phyloP scores from a whole-genome alignment of 305 asterid genomes.

The Fraxinus velutina region DNA sequence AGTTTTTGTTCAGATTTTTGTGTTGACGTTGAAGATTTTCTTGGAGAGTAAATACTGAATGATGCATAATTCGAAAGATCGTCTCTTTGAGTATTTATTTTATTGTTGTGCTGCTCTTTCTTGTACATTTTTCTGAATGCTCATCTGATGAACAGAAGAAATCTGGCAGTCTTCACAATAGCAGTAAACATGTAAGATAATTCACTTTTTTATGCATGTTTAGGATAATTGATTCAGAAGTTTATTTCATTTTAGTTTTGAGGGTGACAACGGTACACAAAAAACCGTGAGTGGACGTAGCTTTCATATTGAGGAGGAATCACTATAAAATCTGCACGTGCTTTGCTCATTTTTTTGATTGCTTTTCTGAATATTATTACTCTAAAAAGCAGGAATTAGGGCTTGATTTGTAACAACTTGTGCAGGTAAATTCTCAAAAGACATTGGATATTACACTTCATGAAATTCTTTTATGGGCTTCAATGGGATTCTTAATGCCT shows the following conservation, averaged over 20 bases:
- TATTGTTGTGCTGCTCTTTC: constrained; percentile 28
- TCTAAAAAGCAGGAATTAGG: neutral
- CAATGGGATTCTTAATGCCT: constrained; percentile 77
- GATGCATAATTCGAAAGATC: constrained; percentile 26
- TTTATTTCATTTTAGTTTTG: neutral
- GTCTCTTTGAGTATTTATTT: constrained; percentile 9
- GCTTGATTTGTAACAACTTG: neutral
- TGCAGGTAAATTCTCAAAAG: constrained; percentile 49
- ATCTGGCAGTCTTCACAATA: constrained; percentile 20
- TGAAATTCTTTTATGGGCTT: constrained; percentile 72
- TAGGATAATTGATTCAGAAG: neutral
- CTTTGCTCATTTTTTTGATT: neutral
- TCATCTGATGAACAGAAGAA: constrained; percentile 26
- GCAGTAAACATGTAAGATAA: constrained; percentile 32
- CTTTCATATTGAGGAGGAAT: neutral
- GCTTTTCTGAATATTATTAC: neutral
- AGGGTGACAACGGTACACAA: neutral
- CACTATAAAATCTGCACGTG: neutral
- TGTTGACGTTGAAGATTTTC: constrained; percentile 7
- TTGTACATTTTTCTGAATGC: constrained; percentile 36
- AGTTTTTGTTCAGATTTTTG: constrained; percentile 2
- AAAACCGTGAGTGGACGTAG: neutral
- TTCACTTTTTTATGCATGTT: neutral
- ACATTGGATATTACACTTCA: constrained; percentile 53
- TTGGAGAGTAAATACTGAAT: constrained; percentile 4